These are phyloP conservation scores for Myotisia sp. DNA, from an alignment of 2,329 filamentous ascomycete genomes.

Conservation along the genomic window DNA sequence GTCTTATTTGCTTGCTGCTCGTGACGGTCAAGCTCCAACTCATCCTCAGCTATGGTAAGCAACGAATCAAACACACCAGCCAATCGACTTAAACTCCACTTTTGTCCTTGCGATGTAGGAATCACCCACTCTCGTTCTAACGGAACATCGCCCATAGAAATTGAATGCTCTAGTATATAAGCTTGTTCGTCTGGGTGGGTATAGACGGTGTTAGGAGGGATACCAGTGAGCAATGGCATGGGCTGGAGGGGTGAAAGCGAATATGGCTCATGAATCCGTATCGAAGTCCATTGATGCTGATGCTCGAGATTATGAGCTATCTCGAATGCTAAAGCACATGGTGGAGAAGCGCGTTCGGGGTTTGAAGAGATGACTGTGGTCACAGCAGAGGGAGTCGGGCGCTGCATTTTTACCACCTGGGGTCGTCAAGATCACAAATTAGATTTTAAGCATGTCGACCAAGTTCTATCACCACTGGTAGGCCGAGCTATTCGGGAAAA, in stretches of 20 bases:
- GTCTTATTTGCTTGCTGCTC: constrained; percentile 18
- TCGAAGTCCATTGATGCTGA: constrained; percentile 47
- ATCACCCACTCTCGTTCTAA: constrained; percentile 46
- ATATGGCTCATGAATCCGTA: constrained; percentile 37
- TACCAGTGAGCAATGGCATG: constrained; percentile 43
- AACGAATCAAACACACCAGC: constrained; percentile 44
- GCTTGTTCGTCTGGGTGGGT: constrained; percentile 52
- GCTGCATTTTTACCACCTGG: too few species aligned
- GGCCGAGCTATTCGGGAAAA: too few species aligned
- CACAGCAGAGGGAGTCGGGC: constrained; percentile 28
- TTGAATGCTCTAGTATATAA: constrained; percentile 40
- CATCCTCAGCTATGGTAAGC: constrained; percentile 17
- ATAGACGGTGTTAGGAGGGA: constrained; percentile 47
- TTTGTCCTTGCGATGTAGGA: constrained; percentile 44
- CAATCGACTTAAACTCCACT: constrained; percentile 43
- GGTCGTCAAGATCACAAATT: too few species aligned
- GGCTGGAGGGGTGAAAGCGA: constrained; percentile 19
- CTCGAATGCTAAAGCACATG: constrained; percentile 40
- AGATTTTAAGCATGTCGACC: too few species aligned
- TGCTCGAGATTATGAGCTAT: constrained; percentile 50
- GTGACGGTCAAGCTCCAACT: constrained; percentile 10
- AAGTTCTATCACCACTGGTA: too few species aligned
- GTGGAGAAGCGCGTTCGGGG: constrained; percentile 15
- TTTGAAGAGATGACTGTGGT: constrained; percentile 26
- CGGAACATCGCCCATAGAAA: constrained; percentile 33